A percentile compares a stretch with the other conserved stretches of the same genome.
These are phyloP conservation scores for Choiromyces venosus DNA, from an alignment of 495 filamentous ascomycete genomes.

Conservation along the genomic window DNA sequence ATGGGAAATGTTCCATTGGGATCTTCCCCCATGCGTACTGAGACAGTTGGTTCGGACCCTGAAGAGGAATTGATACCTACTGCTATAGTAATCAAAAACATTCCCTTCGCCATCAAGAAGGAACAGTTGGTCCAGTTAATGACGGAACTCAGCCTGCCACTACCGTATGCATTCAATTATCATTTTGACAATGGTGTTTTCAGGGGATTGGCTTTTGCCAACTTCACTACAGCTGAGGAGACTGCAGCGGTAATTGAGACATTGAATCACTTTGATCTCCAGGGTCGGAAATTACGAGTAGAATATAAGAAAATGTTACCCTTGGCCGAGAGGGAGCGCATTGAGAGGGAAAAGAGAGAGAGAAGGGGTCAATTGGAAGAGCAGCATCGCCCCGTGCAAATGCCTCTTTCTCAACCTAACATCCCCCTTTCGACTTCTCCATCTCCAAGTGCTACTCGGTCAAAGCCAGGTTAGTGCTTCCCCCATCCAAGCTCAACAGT, in stretches of 20 bases:
- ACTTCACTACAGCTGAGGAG: slow-evolving; percentile 93
- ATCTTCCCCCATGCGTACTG: slow-evolving; percentile 51
- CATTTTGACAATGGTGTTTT: slow-evolving; percentile 99
- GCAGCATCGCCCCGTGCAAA: slow-evolving; percentile 73
- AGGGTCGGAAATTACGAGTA: slow-evolving; percentile 86
- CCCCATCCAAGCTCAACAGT: slow-evolving; percentile 25
- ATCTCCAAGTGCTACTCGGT: slow-evolving; percentile 56
- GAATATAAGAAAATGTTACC: slow-evolving; percentile 99
- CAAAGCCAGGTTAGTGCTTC: slow-evolving; percentile 61
- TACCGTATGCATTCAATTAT: slow-evolving; percentile 98
- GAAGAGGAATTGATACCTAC: slow-evolving; percentile 92
- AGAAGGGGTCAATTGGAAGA: slow-evolving; percentile 93
- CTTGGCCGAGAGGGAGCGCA: slow-evolving; percentile 85
- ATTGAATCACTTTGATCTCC: slow-evolving; percentile 91
- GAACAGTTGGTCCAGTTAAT: slow-evolving; percentile 87
- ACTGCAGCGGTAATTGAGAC: slow-evolving; percentile 83
- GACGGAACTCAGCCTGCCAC: slow-evolving; percentile 81
- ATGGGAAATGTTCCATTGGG: slow-evolving; percentile 53
- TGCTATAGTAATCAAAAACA: slow-evolving; percentile 99
- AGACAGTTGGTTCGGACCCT: slow-evolving; percentile 48
- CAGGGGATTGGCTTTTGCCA: slow-evolving; percentile 91
- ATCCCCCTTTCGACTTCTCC: slow-evolving; percentile 64
- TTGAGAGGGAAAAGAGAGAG: slow-evolving; percentile 95
- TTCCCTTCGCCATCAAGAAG: slow-evolving; percentile 96
- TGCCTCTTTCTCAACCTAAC: slow-evolving; percentile 36